These are phyloP conservation scores for Apiosordaria backusii DNA, from an alignment of 495 filamentous ascomycete species.

Conservation along the genomic window DNA sequence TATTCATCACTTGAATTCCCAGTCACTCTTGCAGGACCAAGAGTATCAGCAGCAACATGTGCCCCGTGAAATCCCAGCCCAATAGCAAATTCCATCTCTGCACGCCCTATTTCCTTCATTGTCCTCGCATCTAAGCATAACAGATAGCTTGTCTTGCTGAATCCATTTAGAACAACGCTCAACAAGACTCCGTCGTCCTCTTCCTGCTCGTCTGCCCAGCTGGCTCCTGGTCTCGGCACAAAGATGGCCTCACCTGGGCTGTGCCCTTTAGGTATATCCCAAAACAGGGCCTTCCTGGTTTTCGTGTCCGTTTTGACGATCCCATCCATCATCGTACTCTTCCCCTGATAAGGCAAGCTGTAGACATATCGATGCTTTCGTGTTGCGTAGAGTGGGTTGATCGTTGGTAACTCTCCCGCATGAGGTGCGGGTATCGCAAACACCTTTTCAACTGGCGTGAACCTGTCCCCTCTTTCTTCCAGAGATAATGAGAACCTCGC, in stretches of 20 bases:
- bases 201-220: conserved; percentile 22
- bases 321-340: conserved; percentile 60
- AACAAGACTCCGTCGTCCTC: conserved; percentile 74
- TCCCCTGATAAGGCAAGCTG: conserved; percentile 51
- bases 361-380: conserved; percentile 63
- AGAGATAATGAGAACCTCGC: conserved; percentile 39
- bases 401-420: conserved; percentile 60
- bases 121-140: conserved; percentile 63
- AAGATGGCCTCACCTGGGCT: conserved; percentile 75
- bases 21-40: too few relatives aligned
- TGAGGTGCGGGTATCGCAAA: conserved; percentile 33
- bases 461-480: neutral
- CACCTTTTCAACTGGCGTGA: neutral
- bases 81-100: conserved; percentile 58
- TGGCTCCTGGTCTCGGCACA: conserved; percentile 46
- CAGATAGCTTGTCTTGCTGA: conserved; percentile 61
- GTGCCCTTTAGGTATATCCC: conserved; percentile 56
- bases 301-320: conserved; percentile 65
- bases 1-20: too few relatives aligned
- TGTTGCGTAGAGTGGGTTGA: conserved; percentile 58
- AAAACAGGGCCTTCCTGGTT: conserved; percentile 48
- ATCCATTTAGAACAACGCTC: conserved; percentile 67
- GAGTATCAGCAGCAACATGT: conserved; percentile 34
- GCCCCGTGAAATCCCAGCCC: conserved; percentile 71
- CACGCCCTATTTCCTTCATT: conserved; percentile 64